Base-by-base conservation (phyloP, 345 rosid genomes). In the Salix brachista region DNA sequence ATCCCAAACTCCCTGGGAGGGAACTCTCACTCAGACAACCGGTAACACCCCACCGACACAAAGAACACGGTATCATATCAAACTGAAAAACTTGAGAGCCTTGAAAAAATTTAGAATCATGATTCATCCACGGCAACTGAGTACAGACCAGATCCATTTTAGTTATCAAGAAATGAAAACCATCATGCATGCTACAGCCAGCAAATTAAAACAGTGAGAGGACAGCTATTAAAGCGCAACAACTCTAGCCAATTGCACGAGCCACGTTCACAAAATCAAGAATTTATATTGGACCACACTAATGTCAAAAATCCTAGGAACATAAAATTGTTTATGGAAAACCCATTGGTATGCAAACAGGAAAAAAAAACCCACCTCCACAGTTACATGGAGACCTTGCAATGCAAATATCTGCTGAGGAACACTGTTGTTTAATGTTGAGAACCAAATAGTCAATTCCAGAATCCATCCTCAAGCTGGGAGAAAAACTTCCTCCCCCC, bases 311-410 rank as follows among this genome's bases (percentile, higher is more conserved):
- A 7, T 32, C 65, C 70, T 6, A 6, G 1, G 23, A 12, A 18
- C 32, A 74, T 73, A 18, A 74, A 21, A 42, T 37, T 74, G 70
- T 30, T 65, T 46, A 65, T n/a, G 42, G 28, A 56, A 16, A 75
- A 66, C 32, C 36, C 50, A 34, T 36, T 66, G 39, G 37, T 50
- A 14, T 67, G 48, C 56, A 10, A 50, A 75, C 50, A 67, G 50
- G 17, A 10, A 74, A 36, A 14, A 65, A 25, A 60, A 54, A 36
- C 23, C 71, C 5, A 50, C 37, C 64, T 50, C 54, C 64, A 46
- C 23, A 50, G 28, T 67, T 28, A 66, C 4, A 34, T 32, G 44
- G 50, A 65, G n/a, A 3, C 50, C 71, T 34, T 52, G 46, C 11
- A 65, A 75, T 25, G 68, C 23, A 50, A 65, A 52, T 28, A 58